phyloP scores from a whole-genome alignment of 805 yeast genomes.

The Nakazawaea anatomiae region DNA sequence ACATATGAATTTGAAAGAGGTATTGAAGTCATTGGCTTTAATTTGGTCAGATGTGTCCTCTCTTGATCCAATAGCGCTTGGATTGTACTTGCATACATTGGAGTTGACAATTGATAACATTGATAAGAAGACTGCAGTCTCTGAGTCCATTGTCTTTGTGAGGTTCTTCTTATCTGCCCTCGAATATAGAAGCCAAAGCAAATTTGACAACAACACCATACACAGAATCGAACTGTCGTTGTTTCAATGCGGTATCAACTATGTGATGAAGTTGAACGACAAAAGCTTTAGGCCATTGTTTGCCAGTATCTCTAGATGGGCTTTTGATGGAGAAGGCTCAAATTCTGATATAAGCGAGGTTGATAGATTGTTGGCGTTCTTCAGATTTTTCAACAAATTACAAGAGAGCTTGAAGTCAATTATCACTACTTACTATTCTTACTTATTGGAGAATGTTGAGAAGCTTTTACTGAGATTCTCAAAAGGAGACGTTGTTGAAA shows the following conservation, averaged over 20 bases:
- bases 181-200: constrained; percentile 57
- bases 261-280: constrained; percentile 89
- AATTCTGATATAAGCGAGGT: constrained; percentile 36
- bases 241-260: constrained; percentile 64
- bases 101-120: constrained; percentile 60
- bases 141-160: constrained; percentile 62
- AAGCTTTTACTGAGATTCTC: constrained; percentile 46
- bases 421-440: constrained; percentile 83
- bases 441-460: constrained; percentile 70
- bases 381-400: constrained; percentile 78
- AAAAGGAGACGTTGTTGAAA: constrained; percentile 34
- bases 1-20: constrained; percentile 60
- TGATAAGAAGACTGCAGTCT: constrained; percentile 71
- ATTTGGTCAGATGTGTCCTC: constrained; percentile 48
- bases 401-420: constrained; percentile 83
- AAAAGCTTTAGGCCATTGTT: constrained; percentile 90
- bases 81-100: constrained; percentile 62
- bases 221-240: constrained; percentile 76
- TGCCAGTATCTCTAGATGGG: constrained; percentile 86
- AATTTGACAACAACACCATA: constrained; percentile 65
- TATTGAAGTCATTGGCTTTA: constrained; percentile 54
- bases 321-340: constrained; percentile 76
- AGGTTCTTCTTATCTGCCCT: constrained; percentile 64
- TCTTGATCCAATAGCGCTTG: constrained; percentile 45
- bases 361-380: constrained; percentile 67